Conservation (phyloP, 2,329 filamentous ascomycete genomes). For the Phaeosphaeriaceae sp. region DNA sequence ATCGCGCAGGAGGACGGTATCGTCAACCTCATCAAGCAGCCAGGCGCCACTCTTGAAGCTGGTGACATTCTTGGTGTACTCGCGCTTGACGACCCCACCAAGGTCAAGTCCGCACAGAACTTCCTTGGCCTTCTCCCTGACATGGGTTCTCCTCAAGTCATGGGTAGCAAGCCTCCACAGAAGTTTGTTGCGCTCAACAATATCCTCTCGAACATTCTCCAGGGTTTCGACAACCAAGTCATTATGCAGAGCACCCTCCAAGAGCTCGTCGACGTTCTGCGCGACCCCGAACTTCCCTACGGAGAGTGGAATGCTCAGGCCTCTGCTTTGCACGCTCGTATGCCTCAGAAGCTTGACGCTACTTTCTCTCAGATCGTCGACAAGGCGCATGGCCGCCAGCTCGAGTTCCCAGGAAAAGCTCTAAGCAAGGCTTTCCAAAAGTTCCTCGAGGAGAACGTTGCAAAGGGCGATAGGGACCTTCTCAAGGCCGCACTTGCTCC, state of each 20-base stretch:
- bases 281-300: conserved; percentile 89
- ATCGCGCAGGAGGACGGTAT: conserved; percentile 94
- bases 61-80: conserved; percentile 99
- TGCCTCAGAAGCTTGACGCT: conserved; percentile 90
- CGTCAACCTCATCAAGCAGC: conserved; percentile 98
- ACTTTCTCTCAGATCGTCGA: conserved; percentile 87
- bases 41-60: conserved; percentile 94
- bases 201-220: conserved; percentile 85
- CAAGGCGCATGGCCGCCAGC: conserved; percentile 76
- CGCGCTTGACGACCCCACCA: conserved; percentile 90
- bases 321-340: conserved; percentile 94
- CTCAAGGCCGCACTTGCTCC: conserved; percentile 78
- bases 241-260: conserved; percentile 89
- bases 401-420: conserved; percentile 91
- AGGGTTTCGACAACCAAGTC: conserved; percentile 95
- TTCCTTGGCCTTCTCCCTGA: conserved; percentile 91
- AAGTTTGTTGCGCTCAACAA: conserved; percentile 78
- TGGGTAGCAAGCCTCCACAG: conserved; percentile 92
- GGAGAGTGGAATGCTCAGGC: conserved; percentile 97
- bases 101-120: conserved; percentile 94
- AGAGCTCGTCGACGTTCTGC: conserved; percentile 88
- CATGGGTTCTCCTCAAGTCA: conserved; percentile 83
- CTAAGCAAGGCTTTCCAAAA: conserved; percentile 83
- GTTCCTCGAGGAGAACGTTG: conserved; percentile 87
- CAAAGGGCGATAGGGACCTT: conserved; percentile 74